Conservation (phyloP, 2,329 filamentous ascomycete species). For the Rhexocercosporidium sp. region DNA sequence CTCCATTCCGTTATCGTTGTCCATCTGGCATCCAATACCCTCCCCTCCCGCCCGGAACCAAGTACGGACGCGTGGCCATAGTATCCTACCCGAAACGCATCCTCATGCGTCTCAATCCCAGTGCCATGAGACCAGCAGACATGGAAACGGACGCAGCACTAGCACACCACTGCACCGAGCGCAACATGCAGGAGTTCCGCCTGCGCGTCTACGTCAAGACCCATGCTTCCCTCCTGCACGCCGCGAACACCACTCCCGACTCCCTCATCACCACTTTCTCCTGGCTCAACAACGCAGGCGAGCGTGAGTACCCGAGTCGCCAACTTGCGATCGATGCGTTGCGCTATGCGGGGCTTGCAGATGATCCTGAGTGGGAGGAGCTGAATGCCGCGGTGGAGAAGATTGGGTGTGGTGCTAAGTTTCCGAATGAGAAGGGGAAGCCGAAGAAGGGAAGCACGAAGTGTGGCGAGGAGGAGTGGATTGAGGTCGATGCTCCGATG, state of each 20-base stretch:
- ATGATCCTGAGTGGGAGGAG: not conserved
- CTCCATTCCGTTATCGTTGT: not conserved
- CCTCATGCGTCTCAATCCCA: conserved; percentile 5
- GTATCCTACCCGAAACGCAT: conserved; percentile 7
- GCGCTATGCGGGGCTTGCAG: too few relatives aligned
- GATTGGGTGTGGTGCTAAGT: not conserved
- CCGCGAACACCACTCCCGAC: not conserved
- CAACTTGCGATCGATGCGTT: not conserved
- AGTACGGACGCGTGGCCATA: conserved; percentile 5
- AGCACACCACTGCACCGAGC: not conserved
- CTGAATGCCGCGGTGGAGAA: conserved; percentile 1
- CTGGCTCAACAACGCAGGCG: not conserved
- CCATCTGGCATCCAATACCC: not conserved
- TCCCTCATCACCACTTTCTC: not conserved
- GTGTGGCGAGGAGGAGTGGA: conserved; percentile 12
- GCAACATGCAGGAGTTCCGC: conserved; percentile 6
- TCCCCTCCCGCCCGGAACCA: not conserved
- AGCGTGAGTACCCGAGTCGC: not conserved
- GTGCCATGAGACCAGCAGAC: not conserved
- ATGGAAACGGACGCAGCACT: not conserved
- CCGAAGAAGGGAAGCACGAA: not conserved
- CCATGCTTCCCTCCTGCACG: not conserved
- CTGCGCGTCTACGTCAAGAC: not conserved
- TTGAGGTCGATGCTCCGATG: not conserved
- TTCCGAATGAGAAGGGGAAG: not conserved